A percentile compares a stretch with the other conserved stretches of the same genome.
phyloP scores from a whole-genome alignment of 1,139 yeast species.

The Candida labiduridarum region DNA sequence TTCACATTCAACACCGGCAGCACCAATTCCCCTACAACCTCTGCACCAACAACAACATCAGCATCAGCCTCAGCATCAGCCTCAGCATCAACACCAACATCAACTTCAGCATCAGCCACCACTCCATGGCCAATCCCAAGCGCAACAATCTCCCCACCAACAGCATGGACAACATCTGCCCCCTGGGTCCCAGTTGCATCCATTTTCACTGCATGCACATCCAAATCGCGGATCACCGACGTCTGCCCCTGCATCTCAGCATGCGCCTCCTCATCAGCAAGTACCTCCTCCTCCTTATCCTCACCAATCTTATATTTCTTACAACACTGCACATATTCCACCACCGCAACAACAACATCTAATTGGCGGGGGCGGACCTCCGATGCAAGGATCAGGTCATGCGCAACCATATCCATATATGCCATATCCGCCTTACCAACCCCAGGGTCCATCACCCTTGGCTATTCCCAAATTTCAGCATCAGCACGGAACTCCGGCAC shows the following conservation, averaged over 20 bases:
- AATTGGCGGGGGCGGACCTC: slow-evolving; percentile 3
- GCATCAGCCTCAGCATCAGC: slow-evolving; percentile 17
- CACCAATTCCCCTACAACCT: slow-evolving; percentile 9
- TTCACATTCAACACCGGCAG: neutral
- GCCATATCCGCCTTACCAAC: neutral
- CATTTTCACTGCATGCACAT: slow-evolving; percentile 7
- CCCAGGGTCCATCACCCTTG: neutral
- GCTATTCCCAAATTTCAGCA: neutral
- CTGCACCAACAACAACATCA: slow-evolving; percentile 14
- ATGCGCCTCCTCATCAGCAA: slow-evolving; percentile 1
- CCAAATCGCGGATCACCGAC: slow-evolving; percentile 5
- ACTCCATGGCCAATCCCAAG: slow-evolving; percentile 10
- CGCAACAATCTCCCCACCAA: slow-evolving; percentile 18
- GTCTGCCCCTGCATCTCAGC: slow-evolving; percentile 2
- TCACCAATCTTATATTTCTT: neutral
- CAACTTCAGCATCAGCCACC: slow-evolving; percentile 18
- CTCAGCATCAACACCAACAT: slow-evolving; percentile 3
- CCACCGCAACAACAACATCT: slow-evolving; percentile 4
- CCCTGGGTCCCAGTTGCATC: slow-evolving; percentile 5
- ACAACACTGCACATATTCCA: neutral
- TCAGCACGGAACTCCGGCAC: neutral
- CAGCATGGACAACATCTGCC: slow-evolving; percentile 19
- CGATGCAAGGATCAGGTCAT: neutral
- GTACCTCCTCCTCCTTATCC: neutral
- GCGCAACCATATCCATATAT: neutral